Percentiles rank a stretch among this genome's conserved stretches.
These are phyloP conservation scores for Solanum hybrid DNA, from an alignment of 305 asterid genomes.

Conservation along the genomic window DNA sequence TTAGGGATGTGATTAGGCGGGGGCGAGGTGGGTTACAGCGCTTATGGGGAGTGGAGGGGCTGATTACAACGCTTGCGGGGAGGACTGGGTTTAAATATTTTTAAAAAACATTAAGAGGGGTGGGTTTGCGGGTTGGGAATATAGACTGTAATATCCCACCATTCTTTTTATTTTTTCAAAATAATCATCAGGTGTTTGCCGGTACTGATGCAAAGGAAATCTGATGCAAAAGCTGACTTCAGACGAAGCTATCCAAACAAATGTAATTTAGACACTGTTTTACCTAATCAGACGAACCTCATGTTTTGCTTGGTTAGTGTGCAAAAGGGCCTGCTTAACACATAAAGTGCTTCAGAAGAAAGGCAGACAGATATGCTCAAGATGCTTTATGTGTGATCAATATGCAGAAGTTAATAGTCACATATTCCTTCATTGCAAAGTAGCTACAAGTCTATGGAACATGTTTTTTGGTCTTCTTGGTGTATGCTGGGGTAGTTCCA, in stretches of 20 bases:
- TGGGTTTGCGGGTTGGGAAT: background rate
- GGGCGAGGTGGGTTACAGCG: background rate
- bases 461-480: background rate
- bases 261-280: background rate
- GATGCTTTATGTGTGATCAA: background rate
- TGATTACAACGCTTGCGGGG: background rate
- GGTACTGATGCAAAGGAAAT: background rate
- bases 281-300: background rate
- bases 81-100: background rate
- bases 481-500: background rate
- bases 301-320: background rate
- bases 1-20: background rate
- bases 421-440: background rate
- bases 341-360: background rate
- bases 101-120: background rate
- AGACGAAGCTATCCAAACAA: background rate
- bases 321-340: background rate
- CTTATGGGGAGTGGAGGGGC: background rate
- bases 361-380: background rate
- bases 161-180: background rate
- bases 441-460: background rate
- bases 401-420: background rate
- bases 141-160: background rate
- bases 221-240: background rate
- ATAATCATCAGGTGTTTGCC: background rate